phyloP scores from a whole-genome alignment of 768 basidiomycete genomes.

The Leccinum boreale region DNA sequence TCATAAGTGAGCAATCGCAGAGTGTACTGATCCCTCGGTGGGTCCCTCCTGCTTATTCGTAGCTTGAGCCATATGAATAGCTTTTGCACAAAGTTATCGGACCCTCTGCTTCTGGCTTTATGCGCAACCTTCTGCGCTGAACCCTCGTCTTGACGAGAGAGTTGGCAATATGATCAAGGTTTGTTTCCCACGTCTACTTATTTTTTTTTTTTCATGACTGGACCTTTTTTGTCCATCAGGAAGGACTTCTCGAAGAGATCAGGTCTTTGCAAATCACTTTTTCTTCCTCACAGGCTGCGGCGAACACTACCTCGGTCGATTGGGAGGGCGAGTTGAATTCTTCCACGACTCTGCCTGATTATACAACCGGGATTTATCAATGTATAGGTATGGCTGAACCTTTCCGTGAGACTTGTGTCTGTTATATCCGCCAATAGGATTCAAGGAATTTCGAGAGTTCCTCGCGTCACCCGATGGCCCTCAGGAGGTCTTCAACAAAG shows the following conservation, averaged over 20 bases:
- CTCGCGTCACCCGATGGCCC: slow-evolving; percentile 43
- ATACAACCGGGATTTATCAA: slow-evolving; percentile 88
- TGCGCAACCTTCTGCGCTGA: slow-evolving; percentile 60
- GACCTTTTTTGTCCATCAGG: slow-evolving; percentile 35
- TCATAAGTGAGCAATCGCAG: slow-evolving; percentile 60
- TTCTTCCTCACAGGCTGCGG: slow-evolving; percentile 1
- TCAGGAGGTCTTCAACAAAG: slow-evolving; percentile 45
- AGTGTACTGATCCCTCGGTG: slow-evolving; percentile 50
- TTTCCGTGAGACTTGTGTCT: neutral
- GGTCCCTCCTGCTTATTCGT: neutral
- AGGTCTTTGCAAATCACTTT: slow-evolving; percentile 41
- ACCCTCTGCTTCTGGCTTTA: slow-evolving; percentile 92
- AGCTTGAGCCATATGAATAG: neutral
- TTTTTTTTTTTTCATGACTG: neutral
- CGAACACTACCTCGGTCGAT: neutral
- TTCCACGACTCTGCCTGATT: slow-evolving; percentile 38
- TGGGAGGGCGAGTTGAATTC: neutral
- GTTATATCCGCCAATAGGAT: slow-evolving; percentile 54
- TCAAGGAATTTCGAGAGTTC: slow-evolving; percentile 82
- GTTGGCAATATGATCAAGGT: slow-evolving; percentile 92
- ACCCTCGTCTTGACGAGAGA: slow-evolving; percentile 68
- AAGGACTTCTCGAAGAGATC: slow-evolving; percentile 81
- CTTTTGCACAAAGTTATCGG: slow-evolving; percentile 54
- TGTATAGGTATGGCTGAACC: slow-evolving; percentile 66
- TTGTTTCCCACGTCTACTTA: neutral